These are phyloP conservation scores for Trichoderma hamatum DNA, from an alignment of 2,329 filamentous ascomycete genomes.

Conservation along the genomic window DNA sequence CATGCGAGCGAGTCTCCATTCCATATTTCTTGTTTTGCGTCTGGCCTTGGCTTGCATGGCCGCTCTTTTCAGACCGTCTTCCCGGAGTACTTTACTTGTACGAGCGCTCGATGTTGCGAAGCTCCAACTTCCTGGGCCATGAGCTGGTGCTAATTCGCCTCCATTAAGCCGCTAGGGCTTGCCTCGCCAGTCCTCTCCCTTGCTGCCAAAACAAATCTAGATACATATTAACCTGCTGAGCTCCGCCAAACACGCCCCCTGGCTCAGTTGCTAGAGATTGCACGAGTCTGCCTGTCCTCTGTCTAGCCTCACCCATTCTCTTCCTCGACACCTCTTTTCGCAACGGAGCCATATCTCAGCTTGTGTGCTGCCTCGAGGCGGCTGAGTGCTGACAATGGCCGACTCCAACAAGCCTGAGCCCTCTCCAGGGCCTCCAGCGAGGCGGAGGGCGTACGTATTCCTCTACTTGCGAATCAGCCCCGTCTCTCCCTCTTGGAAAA, in stretches of 20 bases:
- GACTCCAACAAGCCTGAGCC: slow-evolving; percentile 32
- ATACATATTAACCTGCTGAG: slow-evolving; percentile 10
- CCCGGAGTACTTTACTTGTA: not conserved
- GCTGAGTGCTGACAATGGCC: slow-evolving; percentile 32
- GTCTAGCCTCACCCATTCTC: slow-evolving; percentile 11
- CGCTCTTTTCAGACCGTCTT: not conserved
- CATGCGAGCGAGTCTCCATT: not conserved
- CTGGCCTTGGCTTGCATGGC: not conserved
- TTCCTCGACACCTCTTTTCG: slow-evolving; percentile 3
- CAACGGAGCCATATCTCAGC: slow-evolving; percentile 26
- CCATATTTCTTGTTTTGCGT: not conserved
- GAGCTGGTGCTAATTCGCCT: slow-evolving; percentile 14
- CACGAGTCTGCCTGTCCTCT: slow-evolving; percentile 10
- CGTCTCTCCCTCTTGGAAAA: not conserved
- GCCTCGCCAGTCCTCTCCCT: slow-evolving; percentile 7
- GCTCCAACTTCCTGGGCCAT: slow-evolving; percentile 6
- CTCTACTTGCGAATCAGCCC: not conserved
- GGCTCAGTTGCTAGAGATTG: slow-evolving; percentile 6
- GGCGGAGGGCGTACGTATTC: slow-evolving; percentile 46
- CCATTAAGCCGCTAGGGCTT: not conserved
- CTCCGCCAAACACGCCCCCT: slow-evolving; percentile 20
- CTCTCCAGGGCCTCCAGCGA: slow-evolving; percentile 32
- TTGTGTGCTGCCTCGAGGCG: slow-evolving; percentile 29
- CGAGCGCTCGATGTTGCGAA: slow-evolving; percentile 5
- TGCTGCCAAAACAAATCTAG: not conserved